Evolutionary conservation across 306 rosid species (phyloP), one percentile per base, ranked within the genome.

Genomic region (Hippophae gyantsensis): DNA sequence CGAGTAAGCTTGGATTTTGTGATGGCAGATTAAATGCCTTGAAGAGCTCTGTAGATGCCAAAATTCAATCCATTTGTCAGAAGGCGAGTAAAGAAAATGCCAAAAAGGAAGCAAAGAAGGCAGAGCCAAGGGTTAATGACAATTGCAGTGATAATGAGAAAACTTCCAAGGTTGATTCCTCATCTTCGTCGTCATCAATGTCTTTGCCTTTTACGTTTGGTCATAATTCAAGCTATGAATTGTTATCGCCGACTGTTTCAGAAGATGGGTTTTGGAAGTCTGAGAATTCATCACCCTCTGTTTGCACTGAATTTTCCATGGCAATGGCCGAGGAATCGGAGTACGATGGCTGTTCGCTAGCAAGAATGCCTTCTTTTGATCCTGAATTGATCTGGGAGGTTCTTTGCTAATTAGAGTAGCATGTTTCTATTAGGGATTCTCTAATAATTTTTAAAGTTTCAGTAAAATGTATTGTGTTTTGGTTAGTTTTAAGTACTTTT

Each of bases 311-410:
- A 40, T 68, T 46, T 55, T 48, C 65, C 13, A 55, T 72, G 73
- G 67, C 53, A 6, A 8, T 44, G 48, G 65, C 72, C 0, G 79
- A 67, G 64, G 85, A 72, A 11, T 57, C 76, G 5, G 95, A 78
- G 27, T 72, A 76, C 6, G 87, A 76, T 40, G 86, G 69, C 9
- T 83, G 83, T 56, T 78, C 86, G 6, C 72, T 93, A 42, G 97
- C 86, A 9, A 79, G 82, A 71, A 72, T 93, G 70, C 99, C 99
- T 13, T 93, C 99, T 8, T 88, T 66, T 48, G 99, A 93, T 25
- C 90, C 94, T 0, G 99, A 93, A 38, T 83, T 86, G 78, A 86
- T 93, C 43, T 93, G 99, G 99, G 84, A 86, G 65, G 88, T 88
- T 73, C 90, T 93, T 18, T 7, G 85, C 97, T 14, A 79, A 68